Base-by-base conservation (phyloP, 2,329 filamentous ascomycete species). In the Byssoonygena ceratinophila region DNA sequence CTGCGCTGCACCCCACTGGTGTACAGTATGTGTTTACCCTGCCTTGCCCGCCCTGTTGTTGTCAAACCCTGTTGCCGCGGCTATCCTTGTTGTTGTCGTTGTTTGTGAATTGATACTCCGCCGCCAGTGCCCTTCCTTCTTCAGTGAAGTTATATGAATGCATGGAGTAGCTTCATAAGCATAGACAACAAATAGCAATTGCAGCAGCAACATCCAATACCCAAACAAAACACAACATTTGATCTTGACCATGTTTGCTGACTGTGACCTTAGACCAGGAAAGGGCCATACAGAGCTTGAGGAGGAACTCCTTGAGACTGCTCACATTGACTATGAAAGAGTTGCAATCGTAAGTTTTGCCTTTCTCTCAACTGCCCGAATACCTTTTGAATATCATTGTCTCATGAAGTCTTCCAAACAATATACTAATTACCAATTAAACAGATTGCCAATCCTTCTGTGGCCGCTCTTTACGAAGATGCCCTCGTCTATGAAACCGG, bases 281-380 rank as follows among this genome's bases (percentile, higher is more conserved):
- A 78, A 79, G 65, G 85, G 94, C 69, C 91, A 96, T 81, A 97
- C 92, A 43, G 92, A 97, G 71, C 83, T 98, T 59, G 89, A 98
- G 76, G 89, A 97, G 76, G 88, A 95, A 71, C 85, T 98, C 57
- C 90, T 97, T 73, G 88, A 96, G 74, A 89, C 85, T 68, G 92
- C 92, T 61, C 91, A 98, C 79, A 98, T 98, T 68, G 92, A 98
- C 79, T 98, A 97, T 71, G 87, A 97, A 74, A 86, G 89, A 68
- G 92, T 98, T 66, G 87, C 92, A 59, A 98, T 98, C 78, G 90
- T 94, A 80, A 71, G 87, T 54, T 37, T 29, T 39, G 18, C 37
- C 12, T 16, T 37, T 18, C 9, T 14, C 34, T 5, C n/a, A n/a
- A 11, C 32, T 7, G 4, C 6, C 14, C 5, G n/a, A 7, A 14